Base-by-base conservation (phyloP, 768 basidiomycete species). In the Dentipellis fragilis region DNA sequence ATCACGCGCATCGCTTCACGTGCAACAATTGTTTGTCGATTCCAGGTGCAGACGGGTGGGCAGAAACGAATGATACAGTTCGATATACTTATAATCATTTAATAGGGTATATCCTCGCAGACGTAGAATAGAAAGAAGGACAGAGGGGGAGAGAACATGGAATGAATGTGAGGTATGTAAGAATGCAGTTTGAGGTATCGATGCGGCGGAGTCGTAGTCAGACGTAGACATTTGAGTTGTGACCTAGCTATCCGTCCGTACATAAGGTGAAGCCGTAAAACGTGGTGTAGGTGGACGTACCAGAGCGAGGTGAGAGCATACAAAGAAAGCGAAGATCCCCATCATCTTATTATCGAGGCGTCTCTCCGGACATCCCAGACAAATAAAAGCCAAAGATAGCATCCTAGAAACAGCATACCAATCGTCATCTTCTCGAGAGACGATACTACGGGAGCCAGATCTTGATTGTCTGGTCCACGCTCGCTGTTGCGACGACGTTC, bases 391-490 rank as follows among this genome's bases (percentile, higher is more conserved):
- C 42, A 45, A 19, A 17, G n/a, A 45, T 45, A n/a, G 42, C 19
- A 45, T 45, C 42, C n/a, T 19, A 7, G 42, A 45, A 45, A 19
- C 17, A 7, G 42, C 17, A 19, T 17, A 17, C 42, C 42, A 40
- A 45, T 17, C n/a, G 42, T 29, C 29, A n/a, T 45, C 6, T 10
- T 45, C n/a, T 17, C 7, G 42, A 17, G 1, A 8, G 3, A 16
- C 42, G 42, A 45, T 16, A 19, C 22, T 7, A 61, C 12, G 60
- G 58, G 42, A 56, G 54, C 60, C 60, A 61, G 48, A 61, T 61
- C 60, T 59, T 61, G 55, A 61, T 49, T n/a, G 58, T 59, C 58
- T 60, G 59, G 46, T 62, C 61, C 36, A 52, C 54, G 39, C 61
- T 60, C 38, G 56, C 54, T 40, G 59, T 57, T 14, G 61, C 61